Evolutionary conservation across 1,284 basidiomycete genomes (phyloP).

Genomic region (Tilletia setariae): DNA sequence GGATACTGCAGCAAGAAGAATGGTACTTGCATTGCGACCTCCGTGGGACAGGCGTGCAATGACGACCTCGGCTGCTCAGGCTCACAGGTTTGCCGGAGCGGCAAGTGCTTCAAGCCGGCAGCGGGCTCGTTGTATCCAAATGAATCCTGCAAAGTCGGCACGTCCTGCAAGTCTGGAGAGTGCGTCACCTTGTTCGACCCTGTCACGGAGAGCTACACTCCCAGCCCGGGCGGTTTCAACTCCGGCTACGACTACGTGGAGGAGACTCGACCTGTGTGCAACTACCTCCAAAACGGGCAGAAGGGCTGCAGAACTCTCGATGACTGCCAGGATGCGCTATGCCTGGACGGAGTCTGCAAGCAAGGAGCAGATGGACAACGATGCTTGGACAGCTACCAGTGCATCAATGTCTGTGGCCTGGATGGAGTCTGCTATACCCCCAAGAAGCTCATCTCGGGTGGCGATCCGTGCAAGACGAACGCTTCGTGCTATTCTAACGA

Average conservation of each 20-base stretch:
- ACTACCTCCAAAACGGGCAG: conserved; percentile 23
- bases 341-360: conserved; percentile 27
- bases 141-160: conserved; percentile 21
- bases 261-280: conserved; percentile 24
- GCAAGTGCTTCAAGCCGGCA: conserved; percentile 9
- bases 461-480: not conserved
- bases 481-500: not conserved
- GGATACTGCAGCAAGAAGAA: conserved; percentile 19
- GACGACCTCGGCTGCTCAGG: conserved; percentile 25
- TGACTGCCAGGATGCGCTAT: conserved; percentile 25
- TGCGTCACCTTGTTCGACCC: conserved; percentile 24
- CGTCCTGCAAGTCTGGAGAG: conserved; percentile 29
- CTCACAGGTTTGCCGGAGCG: conserved; percentile 19
- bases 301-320: conserved; percentile 23
- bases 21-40: conserved; percentile 26
- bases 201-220: conserved; percentile 18
- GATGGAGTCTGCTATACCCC: too few species aligned
- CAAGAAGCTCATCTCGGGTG: not conserved
- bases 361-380: not conserved
- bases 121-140: conserved; percentile 22
- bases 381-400: not conserved
- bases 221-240: conserved; percentile 19
- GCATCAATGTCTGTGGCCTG: too few species aligned
- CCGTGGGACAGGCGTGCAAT: conserved; percentile 19
- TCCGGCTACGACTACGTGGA: too few species aligned